These are phyloP conservation scores for Trichosanthes cucumerina DNA, from an alignment of 306 rosid species.

Conservation along the genomic window DNA sequence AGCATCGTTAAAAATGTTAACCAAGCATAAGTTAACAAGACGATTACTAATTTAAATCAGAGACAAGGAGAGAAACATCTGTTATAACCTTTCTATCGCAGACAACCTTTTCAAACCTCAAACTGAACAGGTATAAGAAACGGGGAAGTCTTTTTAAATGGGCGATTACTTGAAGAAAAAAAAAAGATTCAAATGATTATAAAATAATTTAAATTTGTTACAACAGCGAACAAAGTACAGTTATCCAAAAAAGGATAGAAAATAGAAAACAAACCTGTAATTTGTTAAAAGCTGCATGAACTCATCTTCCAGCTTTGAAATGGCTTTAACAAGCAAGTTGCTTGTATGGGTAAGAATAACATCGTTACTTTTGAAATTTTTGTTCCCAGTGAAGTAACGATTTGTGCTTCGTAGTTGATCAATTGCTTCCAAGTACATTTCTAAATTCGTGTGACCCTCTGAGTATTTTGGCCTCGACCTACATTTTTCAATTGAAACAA, in stretches of 20 bases:
- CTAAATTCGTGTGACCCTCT: conserved; percentile 95
- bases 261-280: conserved; percentile 49
- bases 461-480: conserved; percentile 96
- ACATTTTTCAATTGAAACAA: conserved; percentile 8
- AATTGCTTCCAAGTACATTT: conserved; percentile 80
- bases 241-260: neutral
- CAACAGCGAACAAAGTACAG: neutral
- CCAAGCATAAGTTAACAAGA: neutral
- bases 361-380: conserved; percentile 47
- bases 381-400: conserved; percentile 54
- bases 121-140: neutral
- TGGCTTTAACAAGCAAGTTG: conserved; percentile 72
- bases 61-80: neutral
- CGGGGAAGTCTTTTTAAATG: neutral
- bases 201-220: neutral
- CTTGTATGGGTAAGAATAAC: conserved; percentile 58
- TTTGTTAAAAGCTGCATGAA: conserved; percentile 67
- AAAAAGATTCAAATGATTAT: neutral
- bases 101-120: neutral
- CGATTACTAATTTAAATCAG: neutral
- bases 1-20: neutral
- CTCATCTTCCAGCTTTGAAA: conserved; percentile 89
- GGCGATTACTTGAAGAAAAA: neutral
- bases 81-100: neutral
- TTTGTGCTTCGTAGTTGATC: conserved; percentile 55